Conservation (phyloP, 1,139 yeast genomes). For the Candida buenavistaensis region DNA sequence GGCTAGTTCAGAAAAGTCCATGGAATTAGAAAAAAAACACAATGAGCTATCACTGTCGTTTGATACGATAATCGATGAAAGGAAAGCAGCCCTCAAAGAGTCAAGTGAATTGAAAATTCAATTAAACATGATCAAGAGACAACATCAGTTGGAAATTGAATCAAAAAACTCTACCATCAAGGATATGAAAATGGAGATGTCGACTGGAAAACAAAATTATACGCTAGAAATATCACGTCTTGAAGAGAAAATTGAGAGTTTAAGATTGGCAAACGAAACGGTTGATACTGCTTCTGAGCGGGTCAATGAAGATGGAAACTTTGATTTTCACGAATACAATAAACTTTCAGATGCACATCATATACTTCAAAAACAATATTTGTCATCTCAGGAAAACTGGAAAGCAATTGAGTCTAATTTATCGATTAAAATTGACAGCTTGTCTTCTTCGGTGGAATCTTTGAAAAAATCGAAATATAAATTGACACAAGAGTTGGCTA, state of each 20-base stretch:
- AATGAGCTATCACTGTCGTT: slow-evolving; percentile 33
- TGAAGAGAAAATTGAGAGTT: slow-evolving; percentile 48
- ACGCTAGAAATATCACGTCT: slow-evolving; percentile 47
- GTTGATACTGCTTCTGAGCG: slow-evolving; percentile 2
- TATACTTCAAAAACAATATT: slow-evolving; percentile 62
- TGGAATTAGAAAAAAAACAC: slow-evolving; percentile 41
- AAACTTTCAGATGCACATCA: slow-evolving; percentile 41
- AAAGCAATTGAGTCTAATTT: slow-evolving; percentile 57
- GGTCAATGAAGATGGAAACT: slow-evolving; percentile 11
- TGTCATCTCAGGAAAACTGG: slow-evolving; percentile 69
- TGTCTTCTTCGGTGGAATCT: slow-evolving; percentile 40
- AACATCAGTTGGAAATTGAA: slow-evolving; percentile 33
- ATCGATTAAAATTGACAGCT: slow-evolving; percentile 43
- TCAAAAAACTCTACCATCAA: slow-evolving; percentile 28
- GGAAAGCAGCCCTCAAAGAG: slow-evolving; percentile 29
- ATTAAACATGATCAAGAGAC: slow-evolving; percentile 40
- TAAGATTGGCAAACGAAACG: slow-evolving; percentile 31
- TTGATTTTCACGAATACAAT: slow-evolving; percentile 36
- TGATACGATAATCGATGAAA: slow-evolving; percentile 34
- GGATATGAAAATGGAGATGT: slow-evolving; percentile 28
- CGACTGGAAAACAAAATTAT: slow-evolving; percentile 36
- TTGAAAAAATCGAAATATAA: slow-evolving; percentile 34
- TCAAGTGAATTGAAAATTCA: slow-evolving; percentile 41
- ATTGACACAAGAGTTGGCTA: slow-evolving; percentile 29
- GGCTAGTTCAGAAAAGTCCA: slow-evolving; percentile 20